A percentile compares a stretch with the other conserved stretches of the same genome.
phyloP scores from a whole-genome alignment of 805 yeast genomes.

The Teunomyces cretensis region DNA sequence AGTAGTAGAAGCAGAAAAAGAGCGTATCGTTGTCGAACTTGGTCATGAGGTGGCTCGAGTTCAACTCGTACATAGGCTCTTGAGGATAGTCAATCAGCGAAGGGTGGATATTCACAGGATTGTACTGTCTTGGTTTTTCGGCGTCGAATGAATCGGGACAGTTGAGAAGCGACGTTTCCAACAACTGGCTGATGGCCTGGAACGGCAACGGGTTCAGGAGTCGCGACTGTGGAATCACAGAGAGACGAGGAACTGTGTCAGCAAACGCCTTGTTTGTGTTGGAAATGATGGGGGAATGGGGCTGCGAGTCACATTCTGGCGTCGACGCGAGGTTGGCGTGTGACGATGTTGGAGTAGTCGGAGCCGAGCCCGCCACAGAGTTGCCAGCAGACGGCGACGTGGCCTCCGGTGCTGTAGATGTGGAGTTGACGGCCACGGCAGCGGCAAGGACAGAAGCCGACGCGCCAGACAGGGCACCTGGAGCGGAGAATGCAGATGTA shows the following conservation, averaged over 20 bases:
- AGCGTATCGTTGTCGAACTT: conserved; percentile 85
- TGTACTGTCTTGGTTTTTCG: conserved; percentile 75
- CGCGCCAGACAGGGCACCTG: not conserved
- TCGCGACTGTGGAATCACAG: conserved; percentile 39
- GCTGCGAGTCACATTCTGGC: not conserved
- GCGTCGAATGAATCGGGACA: conserved; percentile 95
- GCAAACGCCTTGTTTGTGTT: conserved; percentile 13
- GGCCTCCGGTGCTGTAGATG: not conserved
- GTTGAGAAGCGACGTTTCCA: conserved; percentile 78
- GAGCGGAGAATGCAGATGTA: not conserved
- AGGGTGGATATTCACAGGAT: conserved; percentile 82
- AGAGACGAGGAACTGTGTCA: conserved; percentile 23
- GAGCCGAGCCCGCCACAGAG: too few species aligned
- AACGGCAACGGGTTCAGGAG: conserved; percentile 53
- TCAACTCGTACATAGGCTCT: conserved; percentile 70
- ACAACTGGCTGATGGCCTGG: conserved; percentile 51
- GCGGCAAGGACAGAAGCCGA: not conserved
- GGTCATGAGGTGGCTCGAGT: conserved; percentile 57
- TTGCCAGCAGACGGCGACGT: too few species aligned
- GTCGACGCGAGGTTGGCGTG: not conserved
- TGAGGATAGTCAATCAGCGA: conserved; percentile 89
- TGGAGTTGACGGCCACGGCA: not conserved
- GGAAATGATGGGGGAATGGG: conserved; percentile 20
- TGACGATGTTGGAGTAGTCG: too few species aligned
- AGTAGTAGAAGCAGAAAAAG: conserved; percentile 89